phyloP scores from a whole-genome alignment of 768 basidiomycete genomes.

The Cystobasidiopsis lactophilus region DNA sequence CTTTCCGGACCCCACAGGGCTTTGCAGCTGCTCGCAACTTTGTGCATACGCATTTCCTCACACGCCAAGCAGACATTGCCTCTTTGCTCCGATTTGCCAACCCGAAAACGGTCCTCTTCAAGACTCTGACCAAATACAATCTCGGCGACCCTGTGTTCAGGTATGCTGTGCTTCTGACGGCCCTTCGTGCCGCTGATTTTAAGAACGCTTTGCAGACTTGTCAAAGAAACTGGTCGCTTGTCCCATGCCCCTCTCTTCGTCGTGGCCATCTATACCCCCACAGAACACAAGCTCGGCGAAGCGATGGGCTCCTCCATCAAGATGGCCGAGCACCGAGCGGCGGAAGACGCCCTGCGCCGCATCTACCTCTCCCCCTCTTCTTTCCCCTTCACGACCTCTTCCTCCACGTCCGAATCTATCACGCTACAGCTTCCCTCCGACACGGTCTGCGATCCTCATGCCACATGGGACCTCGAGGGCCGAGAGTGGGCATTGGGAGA shows the following conservation, averaged over 20 bases:
- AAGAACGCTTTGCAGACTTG: conserved; percentile 30
- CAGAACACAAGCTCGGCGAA: conserved; percentile 62
- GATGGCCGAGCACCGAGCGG: conserved; percentile 87
- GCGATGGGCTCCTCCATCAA: conserved; percentile 76
- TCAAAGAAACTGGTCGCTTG: conserved; percentile 80
- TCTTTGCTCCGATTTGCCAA: conserved; percentile 58
- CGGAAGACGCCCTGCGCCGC: conserved; percentile 61
- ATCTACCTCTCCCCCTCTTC: no score
- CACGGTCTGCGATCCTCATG: no score
- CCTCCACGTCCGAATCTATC: no score
- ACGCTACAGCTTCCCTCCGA: no score
- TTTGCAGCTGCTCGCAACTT: conserved; percentile 70
- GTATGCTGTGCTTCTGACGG: conserved; percentile 26
- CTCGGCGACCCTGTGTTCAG: conserved; percentile 47
- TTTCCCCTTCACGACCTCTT: no score
- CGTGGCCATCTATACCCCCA: conserved; percentile 74
- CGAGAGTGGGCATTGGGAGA: no score
- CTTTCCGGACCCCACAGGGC: no score
- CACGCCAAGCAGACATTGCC: conserved; percentile 58
- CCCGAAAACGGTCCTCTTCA: conserved; percentile 52
- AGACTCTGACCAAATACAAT: conserved; percentile 47
- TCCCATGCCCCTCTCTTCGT: conserved; percentile 80
- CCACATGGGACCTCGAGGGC: no score
- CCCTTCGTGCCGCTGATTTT: conserved; percentile 1
- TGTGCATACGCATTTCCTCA: conserved; percentile 69